Evolutionary conservation across 108 stramenopile species (phyloP).

Genomic region (Hondaea fermentalgiana): DNA sequence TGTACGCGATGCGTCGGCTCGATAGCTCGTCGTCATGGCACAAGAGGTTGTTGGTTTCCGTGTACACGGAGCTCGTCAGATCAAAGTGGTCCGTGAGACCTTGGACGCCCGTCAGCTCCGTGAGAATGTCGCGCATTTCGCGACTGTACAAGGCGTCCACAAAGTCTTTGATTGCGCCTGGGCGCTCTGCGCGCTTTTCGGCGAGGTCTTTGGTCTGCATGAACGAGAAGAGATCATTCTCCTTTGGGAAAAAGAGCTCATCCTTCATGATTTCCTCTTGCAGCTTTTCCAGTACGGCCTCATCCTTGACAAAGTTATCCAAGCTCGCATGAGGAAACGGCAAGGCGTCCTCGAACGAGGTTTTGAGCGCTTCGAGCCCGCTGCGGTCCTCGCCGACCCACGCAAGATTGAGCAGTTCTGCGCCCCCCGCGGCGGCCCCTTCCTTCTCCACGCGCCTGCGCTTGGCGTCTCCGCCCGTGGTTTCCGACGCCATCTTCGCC

Average conservation of each 20-base stretch:
- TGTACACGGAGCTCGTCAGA: not conserved
- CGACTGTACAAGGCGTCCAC: not conserved
- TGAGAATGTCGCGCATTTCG: not conserved
- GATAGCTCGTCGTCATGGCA: constrained; percentile 30
- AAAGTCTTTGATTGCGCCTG: not conserved
- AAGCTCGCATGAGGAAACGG: not conserved
- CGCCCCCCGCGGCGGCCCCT: not conserved
- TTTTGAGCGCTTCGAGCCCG: not conserved
- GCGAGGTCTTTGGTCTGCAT: not conserved
- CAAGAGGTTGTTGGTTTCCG: not conserved
- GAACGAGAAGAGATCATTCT: constrained; percentile 14
- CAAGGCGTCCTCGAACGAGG: not conserved
- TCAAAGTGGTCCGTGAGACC: not conserved
- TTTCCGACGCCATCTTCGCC: too few relatives aligned
- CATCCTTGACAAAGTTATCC: not conserved
- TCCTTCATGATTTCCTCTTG: not conserved
- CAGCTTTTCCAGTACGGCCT: not conserved
- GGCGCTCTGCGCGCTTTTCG: not conserved
- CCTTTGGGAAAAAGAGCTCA: not conserved
- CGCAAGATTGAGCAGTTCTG: not conserved
- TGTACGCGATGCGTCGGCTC: constrained; percentile 10
- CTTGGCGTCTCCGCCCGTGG: not conserved
- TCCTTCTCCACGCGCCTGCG: not conserved
- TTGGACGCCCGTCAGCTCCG: not conserved
- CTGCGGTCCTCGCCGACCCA: not conserved